Base-by-base conservation (phyloP, 495 filamentous ascomycete species). In the Xylaria longipes region DNA sequence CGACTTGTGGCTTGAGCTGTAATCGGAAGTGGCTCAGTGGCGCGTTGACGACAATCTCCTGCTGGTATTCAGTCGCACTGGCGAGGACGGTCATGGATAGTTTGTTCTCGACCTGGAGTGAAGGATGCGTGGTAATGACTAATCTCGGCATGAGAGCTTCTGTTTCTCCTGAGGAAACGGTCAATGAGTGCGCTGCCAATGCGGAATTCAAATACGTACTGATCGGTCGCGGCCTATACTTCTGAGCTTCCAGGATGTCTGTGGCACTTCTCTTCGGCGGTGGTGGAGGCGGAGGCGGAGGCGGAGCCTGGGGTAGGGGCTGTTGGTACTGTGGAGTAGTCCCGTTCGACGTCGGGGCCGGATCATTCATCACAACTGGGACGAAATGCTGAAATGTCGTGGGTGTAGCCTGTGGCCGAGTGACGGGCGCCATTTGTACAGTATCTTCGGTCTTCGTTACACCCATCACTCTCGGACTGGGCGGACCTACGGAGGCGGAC, bases 111-210 rank as follows among this genome's bases (percentile, higher is more conserved):
- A 89, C 77, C 29, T 85, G 87, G 37, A 94, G 82, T 1, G 84
- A 84, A 4, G 90, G 88, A 78, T 93, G 91, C 3, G 91, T 90
- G 46, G 82, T 78, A n/a, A 97, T 78, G 31, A 87, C 83, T 50
- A 94, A 78, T 62, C 88, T 92, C 35, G 85, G 85, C 67, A 94
- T 88, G 50, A 94, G 82, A 20, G 92, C 89, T 75, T 91, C 87
- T 2, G 72, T 71, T 73, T 79, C 73, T 8, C 70, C 77, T 79
- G 43, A 43, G 76, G 76, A 61, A 79, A 14, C 64, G 69, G 72
- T 79, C 52, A 79, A 69, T 64, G 41, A 81, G 84, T 88, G 64
- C 15, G 22, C 54, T 39, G 73, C 70, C 22, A 39, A 61, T 25
- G n/a, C 20, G 39, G 64, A 5, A 17, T 25, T 15, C 15, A 22